Conservation (phyloP, 2,329 filamentous ascomycete genomes). For the Calonectria leucothoes region DNA sequence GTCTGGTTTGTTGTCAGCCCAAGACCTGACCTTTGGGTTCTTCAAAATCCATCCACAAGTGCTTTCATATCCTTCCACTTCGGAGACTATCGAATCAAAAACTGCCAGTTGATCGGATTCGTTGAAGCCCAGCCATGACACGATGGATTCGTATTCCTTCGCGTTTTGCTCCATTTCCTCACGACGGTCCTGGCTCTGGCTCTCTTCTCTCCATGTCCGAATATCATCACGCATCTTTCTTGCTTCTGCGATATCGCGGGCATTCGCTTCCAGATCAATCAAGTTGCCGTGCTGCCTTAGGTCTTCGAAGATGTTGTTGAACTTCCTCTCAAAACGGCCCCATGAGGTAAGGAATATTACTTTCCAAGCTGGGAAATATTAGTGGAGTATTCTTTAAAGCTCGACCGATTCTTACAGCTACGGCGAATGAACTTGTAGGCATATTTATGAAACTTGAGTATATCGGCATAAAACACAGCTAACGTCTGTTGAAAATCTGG, state of each 20-base stretch:
- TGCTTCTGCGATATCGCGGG: constrained; percentile 41
- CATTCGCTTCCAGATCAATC: constrained; percentile 49
- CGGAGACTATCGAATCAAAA: constrained; percentile 8
- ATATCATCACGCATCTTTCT: constrained; percentile 28
- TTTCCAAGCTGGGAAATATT: constrained; percentile 45
- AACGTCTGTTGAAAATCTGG: constrained; percentile 53
- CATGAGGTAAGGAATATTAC: constrained; percentile 50
- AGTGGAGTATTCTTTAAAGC: not conserved
- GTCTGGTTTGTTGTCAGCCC: constrained; percentile 8
- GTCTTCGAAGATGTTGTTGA: constrained; percentile 48
- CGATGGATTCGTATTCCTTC: constrained; percentile 13
- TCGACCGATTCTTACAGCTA: constrained; percentile 35
- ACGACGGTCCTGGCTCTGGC: not conserved
- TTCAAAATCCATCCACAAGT: constrained; percentile 28
- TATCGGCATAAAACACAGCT: constrained; percentile 59
- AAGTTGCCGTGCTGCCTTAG: constrained; percentile 45
- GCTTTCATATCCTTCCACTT: not conserved
- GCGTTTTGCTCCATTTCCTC: constrained; percentile 14
- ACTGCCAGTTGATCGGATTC: constrained; percentile 23
- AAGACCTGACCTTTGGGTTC: constrained; percentile 3
- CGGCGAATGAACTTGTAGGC: constrained; percentile 58
- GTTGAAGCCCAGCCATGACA: constrained; percentile 24
- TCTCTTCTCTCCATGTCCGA: constrained; percentile 25
- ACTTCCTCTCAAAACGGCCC: constrained; percentile 51
- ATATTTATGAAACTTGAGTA: constrained; percentile 58